Evolutionary conservation across 495 filamentous ascomycete species (phyloP).

Genomic region (Penicillium coprophilum): DNA sequence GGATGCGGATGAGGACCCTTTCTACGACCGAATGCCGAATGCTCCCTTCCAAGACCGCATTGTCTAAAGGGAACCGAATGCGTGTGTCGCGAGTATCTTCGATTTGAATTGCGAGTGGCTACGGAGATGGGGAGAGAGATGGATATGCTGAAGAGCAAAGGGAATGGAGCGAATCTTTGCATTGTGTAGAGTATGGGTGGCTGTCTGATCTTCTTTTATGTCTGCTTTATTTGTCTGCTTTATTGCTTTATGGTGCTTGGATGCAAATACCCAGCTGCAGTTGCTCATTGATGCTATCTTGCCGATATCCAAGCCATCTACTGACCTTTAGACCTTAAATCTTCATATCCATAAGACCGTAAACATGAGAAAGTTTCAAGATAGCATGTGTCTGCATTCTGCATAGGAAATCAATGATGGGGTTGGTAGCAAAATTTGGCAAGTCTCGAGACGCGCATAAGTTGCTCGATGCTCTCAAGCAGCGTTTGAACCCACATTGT

Average conservation of each 20-base stretch:
- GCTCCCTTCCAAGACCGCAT: conserved; percentile 49
- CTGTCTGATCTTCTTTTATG: not conserved
- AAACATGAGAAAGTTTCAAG: not conserved
- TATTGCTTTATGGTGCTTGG: conserved; percentile 5
- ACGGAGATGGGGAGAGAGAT: not conserved
- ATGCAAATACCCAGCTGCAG: conserved; percentile 13
- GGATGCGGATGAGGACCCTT: conserved; percentile 23
- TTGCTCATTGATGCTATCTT: not conserved
- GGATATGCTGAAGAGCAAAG: not conserved
- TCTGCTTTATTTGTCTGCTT: conserved; percentile 1
- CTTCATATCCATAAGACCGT: not conserved
- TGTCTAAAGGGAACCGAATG: not conserved
- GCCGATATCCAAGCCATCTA: not conserved
- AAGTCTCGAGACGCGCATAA: not conserved
- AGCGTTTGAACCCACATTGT: not conserved
- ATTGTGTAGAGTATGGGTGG: not conserved
- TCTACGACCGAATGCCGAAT: conserved; percentile 30
- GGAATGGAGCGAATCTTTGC: not conserved
- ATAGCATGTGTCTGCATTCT: not conserved
- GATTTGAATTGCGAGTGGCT: not conserved
- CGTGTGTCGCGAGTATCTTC: not conserved
- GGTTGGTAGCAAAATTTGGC: not conserved
- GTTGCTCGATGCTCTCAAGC: not conserved
- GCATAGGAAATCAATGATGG: not conserved
- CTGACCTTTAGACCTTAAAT: not conserved